These are phyloP conservation scores for Fraxinus paxiana DNA, from an alignment of 305 asterid species.

Conservation along the genomic window DNA sequence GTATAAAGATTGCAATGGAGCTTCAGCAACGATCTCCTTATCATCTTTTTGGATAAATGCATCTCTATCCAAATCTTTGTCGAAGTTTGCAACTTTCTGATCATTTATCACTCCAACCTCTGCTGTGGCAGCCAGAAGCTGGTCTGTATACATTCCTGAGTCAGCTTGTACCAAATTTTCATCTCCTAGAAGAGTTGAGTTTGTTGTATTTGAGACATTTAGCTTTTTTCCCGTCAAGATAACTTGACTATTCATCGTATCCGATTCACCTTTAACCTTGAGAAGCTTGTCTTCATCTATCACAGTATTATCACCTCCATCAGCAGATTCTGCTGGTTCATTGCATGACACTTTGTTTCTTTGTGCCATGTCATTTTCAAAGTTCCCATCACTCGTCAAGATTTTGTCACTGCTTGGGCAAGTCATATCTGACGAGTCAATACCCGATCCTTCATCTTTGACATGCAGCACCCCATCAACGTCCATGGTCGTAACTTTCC, in stretches of 20 bases:
- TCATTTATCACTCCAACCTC: constrained; percentile 22
- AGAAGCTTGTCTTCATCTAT: constrained; percentile 18
- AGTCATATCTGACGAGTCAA: constrained; percentile 26
- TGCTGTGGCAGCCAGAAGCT: constrained; percentile 18
- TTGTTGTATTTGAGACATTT: constrained; percentile 11
- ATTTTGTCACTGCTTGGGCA: constrained; percentile 23
- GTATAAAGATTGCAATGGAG: constrained; percentile 18
- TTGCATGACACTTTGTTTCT: constrained; percentile 7
- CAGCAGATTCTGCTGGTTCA: constrained; percentile 18
- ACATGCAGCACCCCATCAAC: constrained; percentile 36
- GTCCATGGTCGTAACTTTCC: constrained; percentile 39
- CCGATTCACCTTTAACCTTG: constrained; percentile 22
- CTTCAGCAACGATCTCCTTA: constrained; percentile 20
- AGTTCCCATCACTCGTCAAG: constrained; percentile 19
- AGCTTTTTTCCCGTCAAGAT: not conserved
- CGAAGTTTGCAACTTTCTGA: constrained; percentile 24
- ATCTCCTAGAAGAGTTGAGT: constrained; percentile 18
- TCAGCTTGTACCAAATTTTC: constrained; percentile 27
- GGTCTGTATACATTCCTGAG: constrained; percentile 15
- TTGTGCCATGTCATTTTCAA: constrained; percentile 18
- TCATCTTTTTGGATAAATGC: constrained; percentile 25
- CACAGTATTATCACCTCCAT: constrained; percentile 27
- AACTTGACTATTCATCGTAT: constrained; percentile 18
- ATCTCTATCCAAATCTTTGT: constrained; percentile 28
- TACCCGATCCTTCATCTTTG: constrained; percentile 26